Evolutionary conservation across 257 asterid species (phyloP).

Genomic region (Petunia axillaris): DNA sequence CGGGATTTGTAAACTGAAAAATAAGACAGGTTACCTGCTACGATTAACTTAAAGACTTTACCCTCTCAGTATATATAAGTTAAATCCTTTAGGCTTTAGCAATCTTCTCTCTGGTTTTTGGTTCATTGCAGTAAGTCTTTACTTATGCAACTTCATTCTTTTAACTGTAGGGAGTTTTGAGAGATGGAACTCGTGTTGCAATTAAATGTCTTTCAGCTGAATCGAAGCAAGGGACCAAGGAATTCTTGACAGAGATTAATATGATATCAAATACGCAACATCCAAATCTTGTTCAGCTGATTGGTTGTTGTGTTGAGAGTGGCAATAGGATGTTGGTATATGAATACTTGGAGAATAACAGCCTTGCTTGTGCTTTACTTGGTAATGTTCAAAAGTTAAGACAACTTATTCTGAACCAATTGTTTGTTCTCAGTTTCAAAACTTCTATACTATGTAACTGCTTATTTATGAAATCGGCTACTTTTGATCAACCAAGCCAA

Average conservation of each 20-base stretch:
- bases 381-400: slow-evolving; percentile 43
- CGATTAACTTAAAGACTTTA: not conserved
- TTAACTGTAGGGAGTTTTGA: slow-evolving; percentile 66
- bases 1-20: not conserved
- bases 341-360: slow-evolving; percentile 81
- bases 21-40: not conserved
- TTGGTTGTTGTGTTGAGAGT: slow-evolving; percentile 82
- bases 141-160: not conserved
- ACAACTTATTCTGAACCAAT: not conserved
- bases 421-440: not conserved
- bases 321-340: slow-evolving; percentile 63
- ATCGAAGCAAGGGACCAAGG: slow-evolving; percentile 75
- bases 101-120: not conserved
- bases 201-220: slow-evolving; percentile 74
- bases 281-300: slow-evolving; percentile 71
- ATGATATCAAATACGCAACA: slow-evolving; percentile 63
- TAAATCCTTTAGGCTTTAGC: not conserved
- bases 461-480: too few species aligned
- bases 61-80: not conserved
- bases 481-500: too few species aligned
- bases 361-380: slow-evolving; percentile 71
- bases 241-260: slow-evolving; percentile 75
- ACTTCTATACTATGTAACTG: too few species aligned
- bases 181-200: slow-evolving; percentile 79
- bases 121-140: not conserved